Evolutionary conservation across 2,329 filamentous ascomycete genomes (phyloP).

Genomic region (Penicillium sp.): DNA sequence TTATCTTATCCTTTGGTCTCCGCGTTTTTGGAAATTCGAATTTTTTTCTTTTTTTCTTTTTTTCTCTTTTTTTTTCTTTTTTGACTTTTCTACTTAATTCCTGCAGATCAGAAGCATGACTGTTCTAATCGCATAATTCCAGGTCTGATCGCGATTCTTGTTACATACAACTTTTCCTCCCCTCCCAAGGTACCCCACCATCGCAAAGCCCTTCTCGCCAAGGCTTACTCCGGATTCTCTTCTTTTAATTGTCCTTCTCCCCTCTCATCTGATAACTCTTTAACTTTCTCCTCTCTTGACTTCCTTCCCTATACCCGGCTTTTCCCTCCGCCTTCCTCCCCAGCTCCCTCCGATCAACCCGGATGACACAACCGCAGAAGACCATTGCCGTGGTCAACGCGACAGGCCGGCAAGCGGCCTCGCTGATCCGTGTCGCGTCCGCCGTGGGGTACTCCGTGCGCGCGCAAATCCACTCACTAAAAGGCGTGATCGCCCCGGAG

Average conservation of each 20-base stretch:
- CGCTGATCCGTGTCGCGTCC: conserved; percentile 87
- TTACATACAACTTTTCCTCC: conserved; percentile 28
- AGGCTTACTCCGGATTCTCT: conserved; percentile 27
- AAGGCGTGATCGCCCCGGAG: conserved; percentile 85
- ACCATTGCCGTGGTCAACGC: conserved; percentile 94
- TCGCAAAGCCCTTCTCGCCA: conserved; percentile 24
- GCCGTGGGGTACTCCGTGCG: conserved; percentile 92
- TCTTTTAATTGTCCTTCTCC: conserved; percentile 18
- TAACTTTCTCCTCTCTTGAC: conserved; percentile 1
- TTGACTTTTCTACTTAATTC: too few relatives aligned
- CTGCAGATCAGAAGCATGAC: conserved; percentile 17
- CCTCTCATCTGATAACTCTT: conserved; percentile 8
- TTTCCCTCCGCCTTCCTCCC: conserved; percentile 2
- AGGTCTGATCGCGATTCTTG: conserved; percentile 24
- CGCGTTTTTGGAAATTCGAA: conserved; percentile 4
- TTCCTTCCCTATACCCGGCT: neutral
- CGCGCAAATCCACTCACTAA: conserved; percentile 83
- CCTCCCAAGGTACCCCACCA: conserved; percentile 27
- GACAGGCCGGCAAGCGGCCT: conserved; percentile 91
- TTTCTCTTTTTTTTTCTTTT: neutral
- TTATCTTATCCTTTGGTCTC: conserved; percentile 18
- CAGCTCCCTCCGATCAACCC: conserved; percentile 16
- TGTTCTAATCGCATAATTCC: conserved; percentile 26
- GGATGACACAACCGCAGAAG: conserved; percentile 57
- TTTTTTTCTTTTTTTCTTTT: neutral